phyloP scores from a whole-genome alignment of 2,329 filamentous ascomycete genomes.

The Tolypocladium tropicale region DNA sequence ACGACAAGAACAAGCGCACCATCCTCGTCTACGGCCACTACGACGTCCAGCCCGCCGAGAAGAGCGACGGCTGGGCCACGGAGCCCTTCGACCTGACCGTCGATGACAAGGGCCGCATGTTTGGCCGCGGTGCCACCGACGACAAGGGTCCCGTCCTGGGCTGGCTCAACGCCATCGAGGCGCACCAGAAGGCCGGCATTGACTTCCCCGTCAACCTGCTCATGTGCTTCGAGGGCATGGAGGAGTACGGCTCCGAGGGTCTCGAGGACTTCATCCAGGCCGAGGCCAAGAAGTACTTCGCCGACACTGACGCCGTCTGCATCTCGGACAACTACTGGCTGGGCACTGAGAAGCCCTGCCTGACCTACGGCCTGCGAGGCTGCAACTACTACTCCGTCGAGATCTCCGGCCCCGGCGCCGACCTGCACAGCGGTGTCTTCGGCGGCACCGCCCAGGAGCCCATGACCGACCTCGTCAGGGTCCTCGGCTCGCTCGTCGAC shows the following conservation, averaged over 20 bases:
- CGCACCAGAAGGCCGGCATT: conserved; percentile 87
- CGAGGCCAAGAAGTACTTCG: conserved; percentile 91
- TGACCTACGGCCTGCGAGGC: conserved; percentile 93
- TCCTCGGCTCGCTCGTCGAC: conserved; percentile 79
- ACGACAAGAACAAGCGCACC: conserved; percentile 84
- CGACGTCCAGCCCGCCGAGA: conserved; percentile 91
- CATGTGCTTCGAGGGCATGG: conserved; percentile 99
- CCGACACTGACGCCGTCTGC: conserved; percentile 90
- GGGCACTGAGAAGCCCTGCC: conserved; percentile 93
- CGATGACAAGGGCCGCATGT: conserved; percentile 90
- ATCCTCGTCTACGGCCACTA: conserved; percentile 98
- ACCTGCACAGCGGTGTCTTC: conserved; percentile 94
- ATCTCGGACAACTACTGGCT: conserved; percentile 99
- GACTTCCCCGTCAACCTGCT: conserved; percentile 96
- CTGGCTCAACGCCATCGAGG: conserved; percentile 97
- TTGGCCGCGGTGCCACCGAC: conserved; percentile 87
- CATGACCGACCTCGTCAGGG: conserved; percentile 86
- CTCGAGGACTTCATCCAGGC: conserved; percentile 88
- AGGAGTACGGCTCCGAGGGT: conserved; percentile 95
- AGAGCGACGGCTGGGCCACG: conserved; percentile 90
- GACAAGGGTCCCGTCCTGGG: conserved; percentile 96
- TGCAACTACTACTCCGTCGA: conserved; percentile 97
- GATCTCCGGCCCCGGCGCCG: conserved; percentile 81
- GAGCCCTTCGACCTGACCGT: conserved; percentile 85
- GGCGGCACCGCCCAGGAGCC: conserved; percentile 94